Evolutionary conservation across 148 eudicot genomes (phyloP), one percentile per base, ranked within the genome.

Genomic region (Rhododendron simsii): DNA sequence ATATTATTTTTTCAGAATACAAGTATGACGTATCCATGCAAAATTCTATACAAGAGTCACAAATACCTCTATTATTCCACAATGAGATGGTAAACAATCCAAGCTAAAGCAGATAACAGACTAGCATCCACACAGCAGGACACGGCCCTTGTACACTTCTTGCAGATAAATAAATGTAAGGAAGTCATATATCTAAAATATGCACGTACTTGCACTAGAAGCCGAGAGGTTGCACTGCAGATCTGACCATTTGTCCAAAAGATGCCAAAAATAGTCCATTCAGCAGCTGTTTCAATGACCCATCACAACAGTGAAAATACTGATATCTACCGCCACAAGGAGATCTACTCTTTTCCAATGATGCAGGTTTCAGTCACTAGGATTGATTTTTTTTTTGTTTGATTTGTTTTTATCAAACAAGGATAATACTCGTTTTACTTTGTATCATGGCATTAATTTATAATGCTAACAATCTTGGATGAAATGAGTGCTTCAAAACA

Each of bases 221-320:
- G 93, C 55, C 99, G 95, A 82, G 99, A 98, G 45, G 99, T 98
- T 73, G 99, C 98, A 90, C 99, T 95, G 89, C 99, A 98, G 80
- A 98, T 98, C 89, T 98, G 99, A 82, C 99, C 99, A 88, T 98
- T 98, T 84, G 98, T 98, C 99, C 99, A 98, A 88, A 98, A 95
- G 92, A 98, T 93, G 71, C 99, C 99, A 89, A 95, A 98, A 45
- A 91, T 87, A 84, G 98, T 87, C 99, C 98, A 98, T 88, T 98
- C 99, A 85, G 93, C 99, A 91, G 98, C 98, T 98, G 96, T 88
- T 79, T 48, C 47, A 61, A 83, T 41, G 73, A 84, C 39, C 44
- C 53, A 82, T 33, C 83, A 15, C 55, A 80, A 30, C 61, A 59
- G 2, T 26, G 41, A 35, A 65, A 79, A 26, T 83, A 78, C 6